These are phyloP conservation scores for Curvularia sp. DNA, from an alignment of 2,329 filamentous ascomycete species.

Conservation along the genomic window DNA sequence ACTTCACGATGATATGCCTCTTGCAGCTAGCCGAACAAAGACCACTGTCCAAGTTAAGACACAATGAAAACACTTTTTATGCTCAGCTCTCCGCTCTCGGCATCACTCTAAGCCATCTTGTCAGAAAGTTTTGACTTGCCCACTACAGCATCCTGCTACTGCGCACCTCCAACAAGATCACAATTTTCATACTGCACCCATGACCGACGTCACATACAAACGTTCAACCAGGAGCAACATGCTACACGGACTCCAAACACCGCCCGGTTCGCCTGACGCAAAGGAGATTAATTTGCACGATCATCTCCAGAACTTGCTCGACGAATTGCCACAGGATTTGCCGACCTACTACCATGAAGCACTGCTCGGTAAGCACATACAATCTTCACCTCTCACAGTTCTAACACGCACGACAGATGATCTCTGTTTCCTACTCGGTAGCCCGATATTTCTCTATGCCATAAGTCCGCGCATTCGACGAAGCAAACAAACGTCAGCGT, in stretches of 20 bases:
- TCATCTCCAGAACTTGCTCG: constrained; percentile 11
- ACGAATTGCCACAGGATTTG: constrained; percentile 11
- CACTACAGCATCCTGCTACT: not conserved
- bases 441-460: constrained; percentile 18
- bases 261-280: not conserved
- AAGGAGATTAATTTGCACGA: constrained; percentile 1
- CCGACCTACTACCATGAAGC: constrained; percentile 11
- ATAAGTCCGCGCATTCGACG: constrained; percentile 10
- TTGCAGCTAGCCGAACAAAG: not conserved
- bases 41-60: not conserved
- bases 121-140: not conserved
- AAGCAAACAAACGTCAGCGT: not conserved
- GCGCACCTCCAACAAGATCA: not conserved
- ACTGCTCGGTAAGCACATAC: constrained; percentile 11
- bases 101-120: not conserved
- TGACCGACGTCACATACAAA: not conserved
- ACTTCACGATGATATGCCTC: not conserved
- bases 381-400: not conserved
- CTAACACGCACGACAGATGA: constrained; percentile 10
- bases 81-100: not conserved
- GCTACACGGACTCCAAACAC: not conserved
- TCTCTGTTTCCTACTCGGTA: constrained; percentile 16
- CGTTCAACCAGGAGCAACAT: not conserved
- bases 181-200: not conserved
- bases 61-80: not conserved